Evolutionary conservation across 2,329 filamentous ascomycete species (phyloP).

Genomic region (Colletotrichum tanaceti): DNA sequence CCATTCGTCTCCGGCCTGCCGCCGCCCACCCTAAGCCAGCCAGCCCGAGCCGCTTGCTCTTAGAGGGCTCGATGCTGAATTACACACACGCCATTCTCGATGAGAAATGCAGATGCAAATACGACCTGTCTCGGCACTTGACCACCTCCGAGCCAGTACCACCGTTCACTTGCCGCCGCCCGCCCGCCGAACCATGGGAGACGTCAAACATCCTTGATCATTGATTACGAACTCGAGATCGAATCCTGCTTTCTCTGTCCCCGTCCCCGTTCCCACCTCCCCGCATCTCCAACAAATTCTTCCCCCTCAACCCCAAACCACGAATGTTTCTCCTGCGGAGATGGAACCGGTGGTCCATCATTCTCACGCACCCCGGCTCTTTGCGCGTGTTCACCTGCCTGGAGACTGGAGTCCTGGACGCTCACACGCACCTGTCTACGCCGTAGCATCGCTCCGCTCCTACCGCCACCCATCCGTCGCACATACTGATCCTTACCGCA

Average conservation of each 20-base stretch:
- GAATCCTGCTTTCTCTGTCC: constrained; percentile 8
- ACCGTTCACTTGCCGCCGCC: constrained; percentile 15
- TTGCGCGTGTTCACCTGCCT: constrained; percentile 29
- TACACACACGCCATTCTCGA: too few relatives aligned
- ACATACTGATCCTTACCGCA: constrained; percentile 17
- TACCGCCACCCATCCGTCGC: constrained; percentile 21
- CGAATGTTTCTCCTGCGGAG: constrained; percentile 34
- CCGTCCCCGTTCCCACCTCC: constrained; percentile 3
- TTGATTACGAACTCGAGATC: neutral
- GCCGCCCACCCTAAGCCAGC: constrained; percentile 1
- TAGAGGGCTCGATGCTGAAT: neutral
- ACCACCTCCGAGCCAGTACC: constrained; percentile 5
- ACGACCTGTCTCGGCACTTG: constrained; percentile 27
- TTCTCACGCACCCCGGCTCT: constrained; percentile 26
- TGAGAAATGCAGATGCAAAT: constrained; percentile 19
- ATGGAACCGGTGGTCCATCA: constrained; percentile 26
- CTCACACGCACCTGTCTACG: constrained; percentile 5
- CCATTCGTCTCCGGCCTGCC: constrained; percentile 9
- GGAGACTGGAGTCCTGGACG: too few relatives aligned
- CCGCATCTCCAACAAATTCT: constrained; percentile 29
- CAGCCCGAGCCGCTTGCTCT: constrained; percentile 6
- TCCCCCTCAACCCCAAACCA: constrained; percentile 32
- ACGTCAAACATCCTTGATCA: neutral
- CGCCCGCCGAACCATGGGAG: constrained; percentile 8
- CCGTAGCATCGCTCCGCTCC: constrained; percentile 22